These are phyloP conservation scores for Globisporangium nagaii DNA, from an alignment of 352 stramenopile species.

Conservation along the genomic window DNA sequence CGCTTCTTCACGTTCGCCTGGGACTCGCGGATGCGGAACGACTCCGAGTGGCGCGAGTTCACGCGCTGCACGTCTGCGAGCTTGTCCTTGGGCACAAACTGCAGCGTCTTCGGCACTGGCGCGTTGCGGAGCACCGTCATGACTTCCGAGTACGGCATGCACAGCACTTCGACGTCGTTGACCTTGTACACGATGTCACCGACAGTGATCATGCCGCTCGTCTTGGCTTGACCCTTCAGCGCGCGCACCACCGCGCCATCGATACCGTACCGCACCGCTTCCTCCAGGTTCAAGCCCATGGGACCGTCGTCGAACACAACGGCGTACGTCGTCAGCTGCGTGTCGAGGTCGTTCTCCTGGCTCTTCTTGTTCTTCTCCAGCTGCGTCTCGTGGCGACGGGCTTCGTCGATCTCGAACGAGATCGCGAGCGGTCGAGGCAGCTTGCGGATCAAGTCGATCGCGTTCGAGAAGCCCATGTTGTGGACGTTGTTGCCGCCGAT, in stretches of 20 bases:
- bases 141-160: slow-evolving; percentile 81
- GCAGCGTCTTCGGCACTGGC: slow-evolving; percentile 63
- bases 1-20: slow-evolving; percentile 60
- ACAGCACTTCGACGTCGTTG: slow-evolving; percentile 77
- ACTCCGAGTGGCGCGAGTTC: slow-evolving; percentile 77
- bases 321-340: slow-evolving; percentile 73
- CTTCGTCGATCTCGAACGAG: slow-evolving; percentile 77
- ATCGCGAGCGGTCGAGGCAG: slow-evolving; percentile 73
- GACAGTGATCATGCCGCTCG: slow-evolving; percentile 75
- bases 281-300: slow-evolving; percentile 83
- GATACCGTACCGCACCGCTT: slow-evolving; percentile 78
- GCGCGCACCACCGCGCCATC: slow-evolving; percentile 75
- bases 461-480: slow-evolving; percentile 75
- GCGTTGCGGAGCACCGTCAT: slow-evolving; percentile 75
- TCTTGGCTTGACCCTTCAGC: slow-evolving; percentile 80
- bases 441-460: slow-evolving; percentile 82
- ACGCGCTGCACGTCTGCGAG: slow-evolving; percentile 78
- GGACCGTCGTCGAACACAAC: slow-evolving; percentile 82
- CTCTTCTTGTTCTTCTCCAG: slow-evolving; percentile 47
- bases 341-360: slow-evolving; percentile 62
- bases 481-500: slow-evolving; percentile 76
- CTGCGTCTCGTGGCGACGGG: slow-evolving; percentile 47
- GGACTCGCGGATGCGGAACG: slow-evolving; percentile 58
- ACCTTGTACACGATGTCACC: slow-evolving; percentile 87
- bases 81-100: slow-evolving; percentile 85